A percentile compares a stretch with the other conserved stretches of the same genome.
Conservation (phyloP, 208 protist genomes). For the Acanthamoeba royreba region DNA sequence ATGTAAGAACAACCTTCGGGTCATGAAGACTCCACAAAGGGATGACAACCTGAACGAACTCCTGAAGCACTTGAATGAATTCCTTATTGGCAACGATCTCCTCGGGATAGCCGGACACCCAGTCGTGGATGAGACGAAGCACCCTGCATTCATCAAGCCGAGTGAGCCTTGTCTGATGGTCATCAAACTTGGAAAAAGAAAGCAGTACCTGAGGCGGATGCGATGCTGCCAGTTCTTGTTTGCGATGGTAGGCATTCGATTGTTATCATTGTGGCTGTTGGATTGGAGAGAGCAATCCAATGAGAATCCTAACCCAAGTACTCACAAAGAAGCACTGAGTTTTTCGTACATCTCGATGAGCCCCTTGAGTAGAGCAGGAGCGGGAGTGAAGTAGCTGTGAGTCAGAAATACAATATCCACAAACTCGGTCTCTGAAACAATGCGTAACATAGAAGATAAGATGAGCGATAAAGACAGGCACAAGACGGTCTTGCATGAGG, state of each 20-base stretch:
- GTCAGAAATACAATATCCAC: slow-evolving; percentile 9
- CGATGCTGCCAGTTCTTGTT: not conserved
- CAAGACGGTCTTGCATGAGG: not conserved
- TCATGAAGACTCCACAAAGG: no score
- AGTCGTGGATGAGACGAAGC: not conserved
- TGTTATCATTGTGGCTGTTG: not conserved
- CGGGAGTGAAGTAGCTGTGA: slow-evolving; percentile 18
- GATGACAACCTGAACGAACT: not conserved
- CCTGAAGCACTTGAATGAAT: not conserved
- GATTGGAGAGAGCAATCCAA: not conserved
- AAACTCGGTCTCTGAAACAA: not conserved
- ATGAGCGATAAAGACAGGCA: not conserved
- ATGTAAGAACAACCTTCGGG: not conserved
- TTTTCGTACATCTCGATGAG: not conserved
- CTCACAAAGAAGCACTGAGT: not conserved
- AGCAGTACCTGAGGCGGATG: not conserved
- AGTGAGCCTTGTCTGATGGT: not conserved
- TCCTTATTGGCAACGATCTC: not conserved
- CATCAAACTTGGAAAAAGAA: not conserved
- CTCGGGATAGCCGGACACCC: not conserved
- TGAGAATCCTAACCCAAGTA: not conserved
- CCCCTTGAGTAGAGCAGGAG: not conserved
- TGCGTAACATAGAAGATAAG: not conserved
- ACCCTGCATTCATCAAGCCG: not conserved
- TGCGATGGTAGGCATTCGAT: not conserved